Evolutionary conservation across 768 basidiomycete genomes (phyloP), one percentile per base, ranked within the genome.

Genomic region (Rhodotorula diobovata): DNA sequence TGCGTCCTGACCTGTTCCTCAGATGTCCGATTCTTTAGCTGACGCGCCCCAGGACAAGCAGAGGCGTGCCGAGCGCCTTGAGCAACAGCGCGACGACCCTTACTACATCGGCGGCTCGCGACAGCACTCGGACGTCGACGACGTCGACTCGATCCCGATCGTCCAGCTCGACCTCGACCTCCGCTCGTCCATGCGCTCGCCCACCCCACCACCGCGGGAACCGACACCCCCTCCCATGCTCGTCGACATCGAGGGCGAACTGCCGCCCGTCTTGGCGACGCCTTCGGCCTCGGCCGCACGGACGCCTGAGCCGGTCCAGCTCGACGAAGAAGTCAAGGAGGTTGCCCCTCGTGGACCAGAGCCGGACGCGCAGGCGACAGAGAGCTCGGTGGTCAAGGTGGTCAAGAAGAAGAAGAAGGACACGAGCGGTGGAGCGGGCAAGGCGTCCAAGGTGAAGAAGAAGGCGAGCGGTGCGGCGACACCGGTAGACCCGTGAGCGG

Each of bases 81-180:
- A 88, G 61, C 86, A 88, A 69, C 83, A 88, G 72, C 86, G 86
- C 51, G 90, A 92, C 72, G 93, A 98, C 78, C 93, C 94, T 9
- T 96, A 93, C 81, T 94, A 96, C 80, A 87, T 96, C 73, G 84
- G 61, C 20, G 10, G 10, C 6, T 73, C 87, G 50, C 90, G 25
- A 15, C 20, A 79, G 64, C 82, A 85, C 56, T 25, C 63, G 39
- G 77, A 73, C 23, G n/a, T n/a, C n/a, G 85, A 86, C 21, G 91
- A 96, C 77, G 74, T 96, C n/a, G 93, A 96, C 76, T 86, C 88
- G 16, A 97, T 98, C 80, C 94, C 95, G 1, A 86, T 99, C 34
- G 91, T 97, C 41, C 86, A 83, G 70, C 81, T 98, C 57, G 90
- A 95, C 53, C 66, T 81, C 34, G 74, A 75, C 63, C 46, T 66